Base-by-base conservation (phyloP, 2,329 filamentous ascomycete genomes). In the Sphaerulina populicola region DNA sequence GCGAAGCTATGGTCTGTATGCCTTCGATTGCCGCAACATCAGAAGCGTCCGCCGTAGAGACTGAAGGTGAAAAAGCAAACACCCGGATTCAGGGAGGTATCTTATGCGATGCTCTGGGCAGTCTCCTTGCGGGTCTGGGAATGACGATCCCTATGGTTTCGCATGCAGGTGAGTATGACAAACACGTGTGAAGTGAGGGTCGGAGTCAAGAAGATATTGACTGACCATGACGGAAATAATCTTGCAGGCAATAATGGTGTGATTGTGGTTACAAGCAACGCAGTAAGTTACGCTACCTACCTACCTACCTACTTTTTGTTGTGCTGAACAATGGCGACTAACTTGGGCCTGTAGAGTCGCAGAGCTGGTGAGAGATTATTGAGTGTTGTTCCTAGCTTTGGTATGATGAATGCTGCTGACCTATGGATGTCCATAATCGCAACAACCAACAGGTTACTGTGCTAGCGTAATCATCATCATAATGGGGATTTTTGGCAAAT, bases 41-140 rank as follows among this genome's bases (percentile, higher is more conserved):
- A 14, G 54, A 58, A 30, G 47, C 49, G 4, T 57, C 54, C 7
- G 52, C 52, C 5, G 46, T 58, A 2, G 49, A 56, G 11, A 53
- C 49, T 4, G 56, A 57, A 31, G 52, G 56, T 23, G 15, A 53
- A 9, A 53, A 58, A 23, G 52, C 54, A 15, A 58, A 58, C 38
- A 54, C 54, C 12, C 50, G 56, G n/a, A 57, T 58, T n/a, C 54
- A 58, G 23, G 56, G 56, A 29, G 54, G 56, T 8, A 58, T 58
- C 5, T 31, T 58, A 15, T 58, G 54, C 30, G 54, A 58, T 47
- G 54, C 54, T 8, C 44, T 46, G 12, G 54, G 56, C 6, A 58
- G 51, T 40, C 15, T 58, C 10, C 40, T 58, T 29, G 52, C 54
- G 15, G 52, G 46, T 1, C 38, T 57, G 11, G 51, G 54, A 6